phyloP scores from a whole-genome alignment of 495 filamentous ascomycete genomes.

The Lophium mytilinum region DNA sequence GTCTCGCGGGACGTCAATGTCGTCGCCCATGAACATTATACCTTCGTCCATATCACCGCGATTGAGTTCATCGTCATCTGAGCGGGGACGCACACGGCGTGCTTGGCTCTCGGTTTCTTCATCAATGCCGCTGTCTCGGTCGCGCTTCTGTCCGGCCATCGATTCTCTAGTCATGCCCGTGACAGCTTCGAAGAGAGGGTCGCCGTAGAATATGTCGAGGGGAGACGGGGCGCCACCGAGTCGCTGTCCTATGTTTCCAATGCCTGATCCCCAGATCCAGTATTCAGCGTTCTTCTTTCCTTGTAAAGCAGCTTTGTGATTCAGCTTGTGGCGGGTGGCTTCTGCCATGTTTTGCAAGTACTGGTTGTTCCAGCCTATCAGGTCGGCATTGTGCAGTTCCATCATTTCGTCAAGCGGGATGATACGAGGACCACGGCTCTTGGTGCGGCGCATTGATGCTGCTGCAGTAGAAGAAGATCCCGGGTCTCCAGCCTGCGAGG shows the following conservation, averaged over 20 bases:
- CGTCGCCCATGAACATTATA: conserved; percentile 14
- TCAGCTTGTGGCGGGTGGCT: conserved; percentile 14
- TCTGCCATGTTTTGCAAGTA: conserved; percentile 34
- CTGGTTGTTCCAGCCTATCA: conserved; percentile 30
- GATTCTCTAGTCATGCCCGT: conserved; percentile 27
- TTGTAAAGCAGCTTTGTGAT: conserved; percentile 11
- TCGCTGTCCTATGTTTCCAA: conserved; percentile 47
- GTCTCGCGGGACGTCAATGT: not conserved
- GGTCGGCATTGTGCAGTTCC: conserved; percentile 32
- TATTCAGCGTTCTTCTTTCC: conserved; percentile 36
- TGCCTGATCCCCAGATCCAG: conserved; percentile 29
- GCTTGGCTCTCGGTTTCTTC: conserved; percentile 30
- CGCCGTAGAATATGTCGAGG: conserved; percentile 48
- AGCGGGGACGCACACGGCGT: conserved; percentile 40
- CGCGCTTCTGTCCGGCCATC: conserved; percentile 36
- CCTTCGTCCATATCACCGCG: conserved; percentile 38
- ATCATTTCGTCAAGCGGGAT: conserved; percentile 24
- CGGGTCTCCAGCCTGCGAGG: not conserved
- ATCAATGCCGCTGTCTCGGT: conserved; percentile 32
- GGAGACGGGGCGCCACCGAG: conserved; percentile 39
- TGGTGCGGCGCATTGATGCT: conserved; percentile 13
- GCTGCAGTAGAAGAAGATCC: conserved; percentile 8
- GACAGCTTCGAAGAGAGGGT: conserved; percentile 41
- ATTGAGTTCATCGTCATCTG: conserved; percentile 35
- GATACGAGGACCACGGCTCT: conserved; percentile 12